Evolutionary conservation across 2,329 filamentous ascomycete species (phyloP), one percentile per base, ranked within the genome.

Genomic region (Colletotrichum paranaense): DNA sequence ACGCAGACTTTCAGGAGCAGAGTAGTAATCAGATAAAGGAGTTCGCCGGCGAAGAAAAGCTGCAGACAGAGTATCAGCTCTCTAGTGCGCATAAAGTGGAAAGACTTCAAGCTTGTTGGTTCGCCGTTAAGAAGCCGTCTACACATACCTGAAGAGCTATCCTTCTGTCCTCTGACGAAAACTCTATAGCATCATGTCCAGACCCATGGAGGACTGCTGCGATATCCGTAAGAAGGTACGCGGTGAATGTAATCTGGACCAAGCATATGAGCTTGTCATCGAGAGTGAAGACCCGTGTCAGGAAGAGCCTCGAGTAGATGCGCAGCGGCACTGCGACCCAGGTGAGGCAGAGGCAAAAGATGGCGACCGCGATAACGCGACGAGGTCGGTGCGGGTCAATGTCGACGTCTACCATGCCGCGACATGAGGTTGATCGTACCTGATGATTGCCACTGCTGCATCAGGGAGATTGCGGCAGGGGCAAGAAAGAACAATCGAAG

Each of bases 41-140:
- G 78, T 67, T 85, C 83, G 57, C 82, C 84, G 28, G 79, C 79
- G 80, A 82, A 85, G 77, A 79, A 80, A 76, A 78, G 81, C 78
- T 81, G 24, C 14, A 60, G 8, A 14, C 9, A 24, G 28, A n/a
- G 11, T 22, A 24, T 32, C 19, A 35, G 19, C n/a, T 16, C 22
- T 16, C 19, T 35, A 30, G n/a, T 16, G 38, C 6, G 6, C n/a
- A 24, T 1, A 28, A 11, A 1, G 28, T 62, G 38, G 38, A 42
- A 22, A 24, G 9, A 7, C 2, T 3, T 11, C 3, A 52, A 28
- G 6, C 7, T 6, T 30, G 16, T 53, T 49, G 19, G 9, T 11
- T n/a, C 12, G 6, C 16, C 5, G 5, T 32, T 26, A 3, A 53
- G 26, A 0, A 16, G 2, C 4, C 1, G 3, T 5, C 28, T 28